Evolutionary conservation across 305 asterid species (phyloP).

Genomic region (Fraxinus platypoda): DNA sequence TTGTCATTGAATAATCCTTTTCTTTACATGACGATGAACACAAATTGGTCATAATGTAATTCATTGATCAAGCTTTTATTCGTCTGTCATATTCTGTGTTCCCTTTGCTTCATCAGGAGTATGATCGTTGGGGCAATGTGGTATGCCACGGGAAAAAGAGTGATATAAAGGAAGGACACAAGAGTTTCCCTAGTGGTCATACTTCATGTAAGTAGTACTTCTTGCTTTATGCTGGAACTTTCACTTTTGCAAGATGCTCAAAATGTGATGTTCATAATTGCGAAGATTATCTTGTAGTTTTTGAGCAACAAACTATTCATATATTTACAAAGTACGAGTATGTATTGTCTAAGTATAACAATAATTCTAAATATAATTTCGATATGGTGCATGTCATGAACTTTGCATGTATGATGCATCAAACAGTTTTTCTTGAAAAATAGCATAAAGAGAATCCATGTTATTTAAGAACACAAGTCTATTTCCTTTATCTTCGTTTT

Average conservation of each 20-base stretch:
- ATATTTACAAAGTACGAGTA: too few species aligned
- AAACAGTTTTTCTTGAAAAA: neutral
- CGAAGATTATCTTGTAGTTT: neutral
- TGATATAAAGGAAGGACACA: conserved; percentile 80
- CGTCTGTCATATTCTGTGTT: neutral
- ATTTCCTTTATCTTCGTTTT: neutral
- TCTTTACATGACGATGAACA: neutral
- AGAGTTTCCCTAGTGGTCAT: conserved; percentile 92
- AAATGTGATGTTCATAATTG: neutral
- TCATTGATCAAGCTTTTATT: neutral
- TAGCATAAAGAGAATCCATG: too few species aligned
- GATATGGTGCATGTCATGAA: neutral
- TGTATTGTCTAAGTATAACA: neutral
- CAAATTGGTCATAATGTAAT: neutral
- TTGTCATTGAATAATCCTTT: neutral
- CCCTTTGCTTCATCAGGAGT: conserved; percentile 30
- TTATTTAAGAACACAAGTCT: neutral
- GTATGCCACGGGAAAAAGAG: conserved; percentile 59
- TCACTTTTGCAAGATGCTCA: neutral
- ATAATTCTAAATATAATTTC: neutral
- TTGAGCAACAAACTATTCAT: neutral
- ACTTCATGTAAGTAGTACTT: conserved; percentile 57
- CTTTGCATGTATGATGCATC: neutral
- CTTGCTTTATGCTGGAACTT: neutral
- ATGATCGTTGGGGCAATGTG: conserved; percentile 66